Percentiles rank a stretch among this genome's conserved stretches.
Conservation (phyloP, 768 basidiomycete genomes). For the Rhizopogon vulgaris region DNA sequence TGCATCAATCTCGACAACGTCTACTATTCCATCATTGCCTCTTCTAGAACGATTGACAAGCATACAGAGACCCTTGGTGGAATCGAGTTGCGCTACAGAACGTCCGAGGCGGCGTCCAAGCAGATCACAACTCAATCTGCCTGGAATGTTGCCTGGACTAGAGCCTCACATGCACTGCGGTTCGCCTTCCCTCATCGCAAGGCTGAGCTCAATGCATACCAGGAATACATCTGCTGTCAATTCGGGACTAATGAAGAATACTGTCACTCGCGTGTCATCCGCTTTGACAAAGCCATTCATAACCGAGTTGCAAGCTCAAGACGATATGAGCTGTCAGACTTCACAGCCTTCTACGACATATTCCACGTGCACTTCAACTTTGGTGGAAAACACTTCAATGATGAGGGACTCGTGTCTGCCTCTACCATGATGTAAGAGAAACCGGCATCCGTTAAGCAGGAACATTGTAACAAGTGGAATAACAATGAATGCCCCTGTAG, state of each 20-base stretch:
- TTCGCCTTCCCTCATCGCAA: conserved; percentile 24
- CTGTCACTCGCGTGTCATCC: conserved; percentile 16
- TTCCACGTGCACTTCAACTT: not conserved
- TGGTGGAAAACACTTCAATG: not conserved
- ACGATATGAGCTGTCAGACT: conserved; percentile 16
- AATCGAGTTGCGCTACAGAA: conserved; percentile 8
- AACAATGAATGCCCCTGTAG: no score
- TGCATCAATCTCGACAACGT: conserved; percentile 25
- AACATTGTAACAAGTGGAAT: not conserved
- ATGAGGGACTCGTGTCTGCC: no score
- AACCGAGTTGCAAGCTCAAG: conserved; percentile 12
- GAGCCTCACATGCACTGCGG: conserved; percentile 4
- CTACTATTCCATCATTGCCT: conserved; percentile 11
- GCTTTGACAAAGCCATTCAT: conserved; percentile 26
- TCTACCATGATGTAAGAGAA: no score
- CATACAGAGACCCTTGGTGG: conserved; percentile 12
- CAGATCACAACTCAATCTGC: conserved; percentile 12
- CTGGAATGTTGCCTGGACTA: conserved; percentile 21
- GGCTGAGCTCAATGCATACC: conserved; percentile 20
- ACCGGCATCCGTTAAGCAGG: not conserved
- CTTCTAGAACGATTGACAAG: conserved; percentile 5
- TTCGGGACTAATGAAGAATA: no score
- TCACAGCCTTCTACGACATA: conserved; percentile 6
- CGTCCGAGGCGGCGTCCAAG: conserved; percentile 1
- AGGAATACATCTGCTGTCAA: conserved; percentile 13